Evolutionary conservation across 2,329 filamentous ascomycete genomes (phyloP), one percentile per base, ranked within the genome.

Genomic region (Capronia coronata): DNA sequence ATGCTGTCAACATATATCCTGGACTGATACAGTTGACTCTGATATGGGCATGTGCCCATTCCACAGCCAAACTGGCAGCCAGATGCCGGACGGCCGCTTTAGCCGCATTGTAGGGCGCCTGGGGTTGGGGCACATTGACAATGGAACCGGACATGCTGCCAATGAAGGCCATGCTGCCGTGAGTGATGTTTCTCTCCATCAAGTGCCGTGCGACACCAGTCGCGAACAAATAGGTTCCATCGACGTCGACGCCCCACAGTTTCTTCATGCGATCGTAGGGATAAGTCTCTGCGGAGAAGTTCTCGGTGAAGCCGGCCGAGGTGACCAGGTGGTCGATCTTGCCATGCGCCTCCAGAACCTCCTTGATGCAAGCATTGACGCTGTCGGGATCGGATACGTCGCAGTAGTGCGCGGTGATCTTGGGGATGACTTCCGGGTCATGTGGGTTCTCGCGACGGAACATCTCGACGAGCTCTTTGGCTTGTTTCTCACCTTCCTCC

Each of bases 261-360:
- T 94, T 94, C 69, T 90, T 82, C 69, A 96, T 84, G 58, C 90
- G 85, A 61, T 95, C 88, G 60, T 90, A 81, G 1, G 90, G 90
- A 71, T 97, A 97, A 59, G 83, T 82, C 62, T 90, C 85, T 40
- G 91, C 91, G 62, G 94, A 85, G 64, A 89, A 94, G 74, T 96
- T 96, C 74, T 96, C 91, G 11, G 87, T 93, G 72, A 97, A 95
- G 39, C 91, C 91, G 43, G 91, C 91, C n/a, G 88, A 94, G 21
- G 91, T 96, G 62, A 97, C 90, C 21, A 97, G 78, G 69, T 87
- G 84, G 71, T 95, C 89, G 61, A 96, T 88, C 68, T 86, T 84
- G 68, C 84, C 83, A 66, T 95, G 90, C 51, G 78, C 70, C 42
- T 73, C 62, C 43, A 91, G 65, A 58, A 91, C 78, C 53, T 88